Conservation (phyloP, 352 stramenopile species). For the Phytophthora litchii region DNA sequence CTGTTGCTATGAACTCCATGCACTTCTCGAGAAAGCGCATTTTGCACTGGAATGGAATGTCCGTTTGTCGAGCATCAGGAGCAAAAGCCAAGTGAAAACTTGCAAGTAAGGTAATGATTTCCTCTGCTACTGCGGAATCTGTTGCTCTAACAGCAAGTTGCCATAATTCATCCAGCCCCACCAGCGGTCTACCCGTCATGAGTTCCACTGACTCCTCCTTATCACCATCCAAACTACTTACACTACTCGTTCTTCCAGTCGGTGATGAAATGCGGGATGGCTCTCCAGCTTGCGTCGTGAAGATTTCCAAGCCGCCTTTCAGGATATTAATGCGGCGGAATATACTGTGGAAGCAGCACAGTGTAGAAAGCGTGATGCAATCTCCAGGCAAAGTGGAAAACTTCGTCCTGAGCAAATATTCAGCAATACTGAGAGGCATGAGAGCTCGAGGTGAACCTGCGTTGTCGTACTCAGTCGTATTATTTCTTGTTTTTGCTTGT, state of each 20-base stretch:
- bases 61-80: slow-evolving; percentile 32
- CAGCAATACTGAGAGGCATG: slow-evolving; percentile 31
- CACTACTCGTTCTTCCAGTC: slow-evolving; percentile 13
- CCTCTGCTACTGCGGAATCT: slow-evolving; percentile 58
- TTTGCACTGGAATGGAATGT: slow-evolving; percentile 40
- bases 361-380: slow-evolving; percentile 47
- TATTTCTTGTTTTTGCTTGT: not conserved
- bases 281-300: slow-evolving; percentile 5
- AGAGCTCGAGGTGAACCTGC: slow-evolving; percentile 5
- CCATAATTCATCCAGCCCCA: slow-evolving; percentile 67
- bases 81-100: slow-evolving; percentile 65
- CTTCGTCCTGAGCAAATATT: slow-evolving; percentile 45
- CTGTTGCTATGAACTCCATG: slow-evolving; percentile 45
- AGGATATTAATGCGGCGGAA: slow-evolving; percentile 67
- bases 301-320: slow-evolving; percentile 45
- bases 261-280: slow-evolving; percentile 8
- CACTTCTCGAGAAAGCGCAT: slow-evolving; percentile 66
- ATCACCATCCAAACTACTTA: slow-evolving; percentile 13
- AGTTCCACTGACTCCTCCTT: slow-evolving; percentile 40
- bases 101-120: slow-evolving; percentile 63
- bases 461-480: not conserved
- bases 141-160: slow-evolving; percentile 50
- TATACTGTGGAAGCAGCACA: slow-evolving; percentile 75
- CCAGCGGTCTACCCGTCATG: slow-evolving; percentile 41
- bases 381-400: slow-evolving; percentile 45